Conservation (phyloP, 352 stramenopile genomes). For the Pythium sp. region DNA sequence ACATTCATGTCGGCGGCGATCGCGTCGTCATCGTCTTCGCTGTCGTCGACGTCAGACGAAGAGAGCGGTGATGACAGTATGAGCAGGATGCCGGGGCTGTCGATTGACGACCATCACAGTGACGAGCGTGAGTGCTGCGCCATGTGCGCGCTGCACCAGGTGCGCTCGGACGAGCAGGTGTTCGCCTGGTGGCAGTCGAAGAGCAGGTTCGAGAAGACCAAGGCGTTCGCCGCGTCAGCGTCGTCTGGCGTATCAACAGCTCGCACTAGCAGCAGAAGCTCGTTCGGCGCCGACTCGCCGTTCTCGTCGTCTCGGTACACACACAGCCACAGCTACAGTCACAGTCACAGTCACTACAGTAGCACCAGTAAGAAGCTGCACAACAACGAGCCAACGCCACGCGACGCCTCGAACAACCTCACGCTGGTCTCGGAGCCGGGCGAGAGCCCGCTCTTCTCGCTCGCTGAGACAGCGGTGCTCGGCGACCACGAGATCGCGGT, state of each 20-base stretch:
- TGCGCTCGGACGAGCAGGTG: conserved; percentile 11
- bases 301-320: conserved; percentile 4
- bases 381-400: not conserved
- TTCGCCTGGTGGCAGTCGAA: conserved; percentile 13
- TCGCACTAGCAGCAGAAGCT: not conserved
- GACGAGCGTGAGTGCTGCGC: conserved; percentile 12
- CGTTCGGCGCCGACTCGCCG: not conserved
- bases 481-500: conserved; percentile 5
- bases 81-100: not conserved
- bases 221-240: not conserved
- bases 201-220: conserved; percentile 9
- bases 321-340: not conserved
- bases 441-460: not conserved
- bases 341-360: not conserved
- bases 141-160: conserved; percentile 11
- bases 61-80: not conserved
- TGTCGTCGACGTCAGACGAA: conserved; percentile 10
- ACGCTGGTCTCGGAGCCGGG: conserved; percentile 1
- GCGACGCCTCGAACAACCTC: conserved; percentile 7
- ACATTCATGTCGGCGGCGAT: conserved; percentile 7
- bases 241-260: not conserved
- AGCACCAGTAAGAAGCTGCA: not conserved
- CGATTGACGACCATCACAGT: not conserved
- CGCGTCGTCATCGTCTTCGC: not conserved
- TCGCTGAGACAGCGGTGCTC: conserved; percentile 3